Evolutionary conservation across 2,329 filamentous ascomycete genomes (phyloP), one percentile per base, ranked within the genome.

Genomic region (Elsinoe fawcettii): DNA sequence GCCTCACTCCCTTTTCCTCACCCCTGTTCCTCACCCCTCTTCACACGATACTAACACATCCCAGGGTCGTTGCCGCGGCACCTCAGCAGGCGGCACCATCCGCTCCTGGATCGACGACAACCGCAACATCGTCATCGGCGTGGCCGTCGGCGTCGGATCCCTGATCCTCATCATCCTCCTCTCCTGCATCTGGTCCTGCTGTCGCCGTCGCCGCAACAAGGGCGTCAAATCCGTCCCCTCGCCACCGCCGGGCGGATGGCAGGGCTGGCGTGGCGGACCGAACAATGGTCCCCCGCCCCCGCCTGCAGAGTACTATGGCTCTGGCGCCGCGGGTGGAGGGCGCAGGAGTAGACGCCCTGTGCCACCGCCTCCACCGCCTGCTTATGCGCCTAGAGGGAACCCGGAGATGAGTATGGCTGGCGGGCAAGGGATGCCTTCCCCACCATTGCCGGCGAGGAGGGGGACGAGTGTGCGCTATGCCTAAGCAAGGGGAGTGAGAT

Each of bases 41-140:
- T 16, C 44, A 30, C 46, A 34, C 47, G 22, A 20, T 41, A 36
- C 58, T 51, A 41, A 57, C 37, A 36, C 25, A 23, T 54, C 36
- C 39, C 63, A 80, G 77, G 93, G 93, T 43, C 74, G 78, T 63
- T 99, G 93, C 73, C 71, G 80, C 64, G 91, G 89, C 60, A 76
- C 82, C 34, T 85, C 81, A 25, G 79, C 88, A 1, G 78, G 78
- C 64, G 85, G 84, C 61, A 84, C 90, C 72, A 84, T 95, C 61
- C 76, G 75, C 56, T 79, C 79, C 60, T 96, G 90, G 87, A 84
- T 97, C 69, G 74, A 81, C 23, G 73, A 84, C 62, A 85, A 97
- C 75, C 87, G 87, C 71, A 74, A 81, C 55, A 81, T 97, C 61
- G 86, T 95, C 62, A 96, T 97, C 62, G 90, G 88, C 22, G 75